Percentiles rank a stretch among this genome's conserved stretches.
Evolutionary conservation across 2,329 filamentous ascomycete species (phyloP).

Genomic region (Amauroascus niger): DNA sequence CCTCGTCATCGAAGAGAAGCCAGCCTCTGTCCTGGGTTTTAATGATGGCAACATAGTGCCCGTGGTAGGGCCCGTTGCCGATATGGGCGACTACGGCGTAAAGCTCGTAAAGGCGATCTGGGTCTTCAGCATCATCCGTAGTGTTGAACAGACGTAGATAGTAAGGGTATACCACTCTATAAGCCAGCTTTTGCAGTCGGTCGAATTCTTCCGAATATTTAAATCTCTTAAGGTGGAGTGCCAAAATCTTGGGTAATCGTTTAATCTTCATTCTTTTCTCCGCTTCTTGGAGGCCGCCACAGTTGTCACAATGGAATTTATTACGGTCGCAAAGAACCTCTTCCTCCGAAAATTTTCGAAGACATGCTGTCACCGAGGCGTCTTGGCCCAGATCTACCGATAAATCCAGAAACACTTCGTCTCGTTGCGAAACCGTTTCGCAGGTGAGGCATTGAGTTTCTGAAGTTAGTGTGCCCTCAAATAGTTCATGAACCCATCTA

Average conservation of each 20-base stretch:
- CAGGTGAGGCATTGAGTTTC: slow-evolving; percentile 95
- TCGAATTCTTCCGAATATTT: slow-evolving; percentile 97
- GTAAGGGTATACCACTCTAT: slow-evolving; percentile 93
- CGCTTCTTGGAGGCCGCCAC: slow-evolving; percentile 89
- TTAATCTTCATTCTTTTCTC: slow-evolving; percentile 99
- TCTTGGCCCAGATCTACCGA: slow-evolving; percentile 94
- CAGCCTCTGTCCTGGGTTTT: slow-evolving; percentile 94
- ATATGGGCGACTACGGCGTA: slow-evolving; percentile 98
- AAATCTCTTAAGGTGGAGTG: slow-evolving; percentile 90
- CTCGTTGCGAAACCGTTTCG: slow-evolving; percentile 86
- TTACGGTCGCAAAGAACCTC: slow-evolving; percentile 98
- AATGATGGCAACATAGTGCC: slow-evolving; percentile 95
- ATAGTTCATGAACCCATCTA: slow-evolving; percentile 93
- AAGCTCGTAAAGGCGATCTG: slow-evolving; percentile 86
- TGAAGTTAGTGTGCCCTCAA: slow-evolving; percentile 87
- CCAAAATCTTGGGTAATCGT: slow-evolving; percentile 78
- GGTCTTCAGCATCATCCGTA: slow-evolving; percentile 86
- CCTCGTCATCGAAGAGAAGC: slow-evolving; percentile 94
- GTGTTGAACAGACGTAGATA: slow-evolving; percentile 96
- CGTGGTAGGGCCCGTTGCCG: slow-evolving; percentile 90
- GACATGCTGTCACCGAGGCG: slow-evolving; percentile 88
- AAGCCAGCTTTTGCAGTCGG: slow-evolving; percentile 88
- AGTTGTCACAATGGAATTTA: slow-evolving; percentile 98
- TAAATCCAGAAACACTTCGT: slow-evolving; percentile 90
- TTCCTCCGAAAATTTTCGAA: slow-evolving; percentile 92